Evolutionary conservation across 495 filamentous ascomycete species (phyloP), one percentile per base, ranked within the genome.

Genomic region (Podospora sp.): DNA sequence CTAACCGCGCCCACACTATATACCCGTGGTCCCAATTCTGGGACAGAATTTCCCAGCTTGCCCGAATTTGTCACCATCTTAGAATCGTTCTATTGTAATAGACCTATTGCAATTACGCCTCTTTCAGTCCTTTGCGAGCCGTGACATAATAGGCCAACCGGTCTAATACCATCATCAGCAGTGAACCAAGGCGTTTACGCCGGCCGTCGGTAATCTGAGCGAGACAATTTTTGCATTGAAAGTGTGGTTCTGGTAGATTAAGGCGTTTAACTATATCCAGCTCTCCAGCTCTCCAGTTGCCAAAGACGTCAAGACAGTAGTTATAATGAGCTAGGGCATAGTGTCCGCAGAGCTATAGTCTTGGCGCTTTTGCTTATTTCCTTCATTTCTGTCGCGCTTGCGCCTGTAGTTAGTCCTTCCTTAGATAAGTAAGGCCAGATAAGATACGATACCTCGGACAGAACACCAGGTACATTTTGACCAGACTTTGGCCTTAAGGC

Each of bases 401-500:
- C 51, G 18, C 51, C 51, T 25, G 18, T 55, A 55, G 51, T 55
- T 55, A 55, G 51, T 55, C 51, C 22, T 55, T 55, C 51, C 51
- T n/a, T n/a, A n/a, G 51, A 55, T 21, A 55, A 55, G 51, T 25
- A 55, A 55, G 51, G 51, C 51, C 24, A 55, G 51, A 55, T 20
- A 55, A 55, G 51, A 55, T 20, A 55, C 51, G 18, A 55, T 55
- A 55, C 51, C 51, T 55, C 24, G 18, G 51, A 55, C 51, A 55
- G 51, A 55, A 55, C 51, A 55, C 51, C 51, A 55, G n/a, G 51
- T 55, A 55, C 51, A 55, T 55, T 55, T 55, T 55, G 51, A 55
- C 51, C 51, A 55, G 51, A 55, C 51, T 55, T 55, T 55, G n/a
- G 51, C 51, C 51, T 55, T 25, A 55, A 55, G 18, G 51, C 51